Percentiles rank a stretch among this genome's conserved stretches.
Evolutionary conservation across 352 stramenopile species (phyloP).

Genomic region (Stephanocyclus meneghinianus): DNA sequence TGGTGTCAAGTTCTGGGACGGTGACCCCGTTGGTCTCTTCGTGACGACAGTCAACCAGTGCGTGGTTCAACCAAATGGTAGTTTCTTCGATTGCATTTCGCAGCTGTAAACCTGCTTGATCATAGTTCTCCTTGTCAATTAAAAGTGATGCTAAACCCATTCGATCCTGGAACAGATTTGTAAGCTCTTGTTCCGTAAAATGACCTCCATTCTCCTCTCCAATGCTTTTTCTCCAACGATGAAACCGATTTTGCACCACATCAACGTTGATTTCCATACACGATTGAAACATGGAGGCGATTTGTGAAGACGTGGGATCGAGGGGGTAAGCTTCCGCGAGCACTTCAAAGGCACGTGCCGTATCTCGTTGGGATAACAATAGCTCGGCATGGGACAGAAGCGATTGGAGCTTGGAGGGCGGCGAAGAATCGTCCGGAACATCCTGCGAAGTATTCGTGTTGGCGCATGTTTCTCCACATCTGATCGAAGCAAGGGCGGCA

Average conservation of each 20-base stretch:
- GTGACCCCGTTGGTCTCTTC: neutral
- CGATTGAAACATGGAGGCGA: constrained; percentile 38
- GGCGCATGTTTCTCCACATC: neutral
- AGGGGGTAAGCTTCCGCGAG: constrained; percentile 31
- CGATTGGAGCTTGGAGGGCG: constrained; percentile 8
- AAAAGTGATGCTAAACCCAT: constrained; percentile 48
- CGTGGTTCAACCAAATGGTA: constrained; percentile 22
- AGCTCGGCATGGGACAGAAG: constrained; percentile 20
- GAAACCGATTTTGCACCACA: constrained; percentile 15
- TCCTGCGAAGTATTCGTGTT: neutral
- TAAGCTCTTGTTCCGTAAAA: constrained; percentile 24
- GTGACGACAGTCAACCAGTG: neutral
- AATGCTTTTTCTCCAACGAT: constrained; percentile 14
- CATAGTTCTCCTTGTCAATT: constrained; percentile 52
- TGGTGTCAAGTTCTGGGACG: constrained; percentile 3
- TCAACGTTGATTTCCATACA: constrained; percentile 35
- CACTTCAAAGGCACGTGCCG: constrained; percentile 27
- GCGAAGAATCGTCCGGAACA: neutral
- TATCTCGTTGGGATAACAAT: constrained; percentile 20
- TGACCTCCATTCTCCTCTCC: neutral
- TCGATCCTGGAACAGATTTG: constrained; percentile 45
- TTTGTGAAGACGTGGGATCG: constrained; percentile 32
- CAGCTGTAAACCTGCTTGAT: constrained; percentile 39
- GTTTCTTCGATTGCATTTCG: constrained; percentile 25
- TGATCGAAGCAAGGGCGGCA: neutral